Base-by-base conservation (phyloP, 208 protist genomes). In the Crithidia bombi region DNA sequence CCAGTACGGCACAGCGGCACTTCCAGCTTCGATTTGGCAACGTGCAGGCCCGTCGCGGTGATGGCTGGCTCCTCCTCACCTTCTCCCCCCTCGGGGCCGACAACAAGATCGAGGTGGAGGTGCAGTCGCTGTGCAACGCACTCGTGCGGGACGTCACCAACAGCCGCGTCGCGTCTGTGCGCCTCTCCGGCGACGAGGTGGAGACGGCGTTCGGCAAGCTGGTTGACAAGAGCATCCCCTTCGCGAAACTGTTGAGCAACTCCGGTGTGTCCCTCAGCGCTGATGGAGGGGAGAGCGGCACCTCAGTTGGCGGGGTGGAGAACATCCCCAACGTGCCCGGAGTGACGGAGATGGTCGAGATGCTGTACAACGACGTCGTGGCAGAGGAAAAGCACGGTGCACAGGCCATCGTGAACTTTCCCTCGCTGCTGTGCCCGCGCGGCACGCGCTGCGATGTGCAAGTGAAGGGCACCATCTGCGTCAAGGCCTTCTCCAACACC, bases 1-100 rank as follows among this genome's bases (percentile, higher is more conserved):
- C 82, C 65, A 94, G 87, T 70, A 82, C 82, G 43, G 90, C 88
- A n/a, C 88, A 94, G 79, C 90, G 92, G n/a, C 86, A 95, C 68
- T 69, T 97, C 35, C 86, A 91, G 36, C 65, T 90, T 0, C 77
- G 82, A 50, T 93, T 91, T 78, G 85, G 86, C 26, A 55, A 74
- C 25, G 72, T 92, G 32, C 75, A 87, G 36, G 69, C 75, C 41
- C 86, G 73, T 25, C 89, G 89, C 43, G 90, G 89, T 35, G 89
- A 97, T 65, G 92, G 87, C 14, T 93, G 86, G 75, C 73, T 91
- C 1, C 75, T 93, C 36, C 92, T 97, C 64, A 63, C 83, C 49
- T 84, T 93, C 56, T 51, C 78, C 0, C 77, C 88, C 4, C 57
- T 91, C 14, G 51, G 64, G 19, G 61, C 81, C 15, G 76, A 64